These are phyloP conservation scores for Pelargonium fulgidum DNA, from an alignment of 441 rosid genomes.

Conservation along the genomic window DNA sequence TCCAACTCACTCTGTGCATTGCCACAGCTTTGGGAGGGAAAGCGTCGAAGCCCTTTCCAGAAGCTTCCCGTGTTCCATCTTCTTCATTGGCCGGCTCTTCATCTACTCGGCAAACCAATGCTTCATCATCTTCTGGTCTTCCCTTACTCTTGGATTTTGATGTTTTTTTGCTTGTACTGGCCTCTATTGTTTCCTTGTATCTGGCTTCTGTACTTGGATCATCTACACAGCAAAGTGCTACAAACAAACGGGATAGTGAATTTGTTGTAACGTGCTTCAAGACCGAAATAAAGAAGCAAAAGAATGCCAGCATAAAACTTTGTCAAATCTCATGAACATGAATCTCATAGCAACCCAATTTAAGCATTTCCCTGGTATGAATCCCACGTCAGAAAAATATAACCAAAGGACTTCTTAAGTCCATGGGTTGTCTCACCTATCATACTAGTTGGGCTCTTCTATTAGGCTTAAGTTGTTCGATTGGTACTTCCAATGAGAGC, in stretches of 20 bases:
- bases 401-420: no score
- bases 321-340: no score
- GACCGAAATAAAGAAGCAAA: no score
- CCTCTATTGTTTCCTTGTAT: conserved; percentile 30
- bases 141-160: conserved; percentile 28
- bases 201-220: conserved; percentile 37
- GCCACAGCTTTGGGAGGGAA: conserved; percentile 60
- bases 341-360: no score
- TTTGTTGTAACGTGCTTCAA: no score
- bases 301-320: no score
- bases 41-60: conserved; percentile 18
- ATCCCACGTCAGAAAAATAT: no score
- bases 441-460: no score
- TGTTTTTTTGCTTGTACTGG: conserved; percentile 21
- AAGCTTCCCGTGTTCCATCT: conserved; percentile 17
- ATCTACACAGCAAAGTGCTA: conserved; percentile 46
- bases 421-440: no score
- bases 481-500: no score
- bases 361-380: no score
- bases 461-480: no score
- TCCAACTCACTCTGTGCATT: conserved; percentile 79
- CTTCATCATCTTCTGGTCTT: conserved; percentile 20
- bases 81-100: conserved; percentile 21
- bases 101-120: conserved; percentile 17
- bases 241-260: conserved; percentile 11